Evolutionary conservation across 2,329 filamentous ascomycete species (phyloP), one percentile per base, ranked within the genome.

Genomic region (Hymenoscyphus fructigenus): DNA sequence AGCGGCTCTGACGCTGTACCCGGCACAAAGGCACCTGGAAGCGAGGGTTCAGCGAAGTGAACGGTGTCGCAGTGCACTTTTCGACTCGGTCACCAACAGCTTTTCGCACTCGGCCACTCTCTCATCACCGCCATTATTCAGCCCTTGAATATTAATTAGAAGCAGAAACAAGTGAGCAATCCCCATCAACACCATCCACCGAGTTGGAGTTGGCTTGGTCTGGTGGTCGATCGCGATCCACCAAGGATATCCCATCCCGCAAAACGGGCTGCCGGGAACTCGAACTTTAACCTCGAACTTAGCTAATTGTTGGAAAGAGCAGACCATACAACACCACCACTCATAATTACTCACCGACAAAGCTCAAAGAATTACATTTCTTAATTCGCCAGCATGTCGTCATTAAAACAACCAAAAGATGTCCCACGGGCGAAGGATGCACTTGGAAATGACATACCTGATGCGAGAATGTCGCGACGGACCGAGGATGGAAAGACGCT

Each of bases 401-500:
- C 20, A 3, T 53, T 53, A 14, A 53, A 26, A 53, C 20, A 53
- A 10, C 47, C 47, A 7, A 53, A 53, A 53, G 47, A 53, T 4
- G n/a, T 53, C 9, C 47, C 47, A 23, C 47, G 47, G 47, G 47
- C 47, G 47, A 53, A 53, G 47, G 47, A 53, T 53, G 20, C 10
- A 20, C 20, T 53, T 6, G 47, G 47, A 12, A 53, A 53, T 10
- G 47, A 53, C 47, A 53, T 53, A 14, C 47, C 47, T 3, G 47
- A 53, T 53, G 47, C 47, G 47, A 53, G 23, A 20, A 53, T 53
- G 47, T 26, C 47, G 20, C 26, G 47, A 12, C 10, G 5, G 20
- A 53, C 47, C 4, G 88, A 87, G 72, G 88, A 90, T 72, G 91
- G 91, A 67, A 88, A 91, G 71, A 87, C 83, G 68, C 85, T 97